Percentiles rank a stretch among this genome's conserved stretches.
phyloP scores from a whole-genome alignment of 1,284 basidiomycete genomes.

The Microstroma glucosiphilum region DNA sequence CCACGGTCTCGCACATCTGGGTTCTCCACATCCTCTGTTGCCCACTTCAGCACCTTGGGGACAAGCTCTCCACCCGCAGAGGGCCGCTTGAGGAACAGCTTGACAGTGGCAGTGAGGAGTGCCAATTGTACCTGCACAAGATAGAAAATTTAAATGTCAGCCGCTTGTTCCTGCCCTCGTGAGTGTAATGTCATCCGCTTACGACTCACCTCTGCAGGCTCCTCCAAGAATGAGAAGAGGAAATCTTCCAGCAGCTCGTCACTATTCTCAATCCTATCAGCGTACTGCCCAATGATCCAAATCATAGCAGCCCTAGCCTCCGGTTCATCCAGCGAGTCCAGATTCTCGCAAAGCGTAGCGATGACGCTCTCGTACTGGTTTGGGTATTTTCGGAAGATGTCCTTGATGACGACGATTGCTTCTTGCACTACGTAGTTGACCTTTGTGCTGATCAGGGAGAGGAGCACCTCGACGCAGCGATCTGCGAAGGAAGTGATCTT shows the following conservation, averaged over 20 bases:
- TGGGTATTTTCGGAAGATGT: conserved; percentile 95
- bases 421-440: conserved; percentile 97
- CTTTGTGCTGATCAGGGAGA: conserved; percentile 83
- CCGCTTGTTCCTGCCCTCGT: background rate
- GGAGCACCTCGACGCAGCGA: conserved; percentile 77
- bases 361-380: conserved; percentile 94
- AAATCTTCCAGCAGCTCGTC: conserved; percentile 92
- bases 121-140: conserved; percentile 67
- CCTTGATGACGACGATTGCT: conserved; percentile 92
- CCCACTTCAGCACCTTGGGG: conserved; percentile 91
- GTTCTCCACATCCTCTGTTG: conserved; percentile 94
- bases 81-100: conserved; percentile 92
- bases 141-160: conserved; percentile 55
- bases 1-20: conserved; percentile 93
- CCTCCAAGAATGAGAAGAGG: conserved; percentile 83
- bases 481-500: conserved; percentile 88
- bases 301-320: conserved; percentile 95
- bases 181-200: background rate
- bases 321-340: conserved; percentile 87
- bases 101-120: conserved; percentile 88
- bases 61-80: conserved; percentile 83
- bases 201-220: conserved; percentile 72
- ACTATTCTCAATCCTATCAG: conserved; percentile 89
- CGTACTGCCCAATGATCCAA: conserved; percentile 97
- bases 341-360: conserved; percentile 80